These are phyloP conservation scores for Solanum sparsipilum DNA, from an alignment of 257 asterid genomes.

Conservation along the genomic window DNA sequence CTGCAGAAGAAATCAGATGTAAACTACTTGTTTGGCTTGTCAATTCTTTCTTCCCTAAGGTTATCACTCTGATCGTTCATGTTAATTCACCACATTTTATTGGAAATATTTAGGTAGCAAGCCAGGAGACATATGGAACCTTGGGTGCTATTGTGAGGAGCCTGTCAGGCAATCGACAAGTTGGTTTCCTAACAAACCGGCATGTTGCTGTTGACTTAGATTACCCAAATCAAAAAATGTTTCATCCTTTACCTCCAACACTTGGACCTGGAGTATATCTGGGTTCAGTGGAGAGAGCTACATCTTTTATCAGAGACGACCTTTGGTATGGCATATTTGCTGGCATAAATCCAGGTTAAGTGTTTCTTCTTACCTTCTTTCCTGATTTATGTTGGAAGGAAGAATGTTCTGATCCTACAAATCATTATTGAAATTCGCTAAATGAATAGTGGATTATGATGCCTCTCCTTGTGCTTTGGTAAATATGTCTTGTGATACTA, in stretches of 20 bases:
- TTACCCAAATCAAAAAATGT: conserved; percentile 97
- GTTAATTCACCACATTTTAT: neutral
- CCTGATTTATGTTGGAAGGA: neutral
- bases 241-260: conserved; percentile 96
- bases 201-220: conserved; percentile 97
- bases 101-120: conserved; percentile 55
- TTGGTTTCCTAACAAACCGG: conserved; percentile 91
- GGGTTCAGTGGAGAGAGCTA: conserved; percentile 98
- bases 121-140: conserved; percentile 97
- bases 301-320: conserved; percentile 78
- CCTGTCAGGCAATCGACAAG: conserved; percentile 73
- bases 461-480: neutral
- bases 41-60: neutral
- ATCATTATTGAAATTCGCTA: neutral
- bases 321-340: conserved; percentile 97
- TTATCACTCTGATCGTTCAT: neutral
- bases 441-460: neutral
- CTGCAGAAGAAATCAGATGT: neutral
- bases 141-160: conserved; percentile 95
- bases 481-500: neutral
- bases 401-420: neutral
- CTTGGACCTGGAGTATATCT: conserved; percentile 96
- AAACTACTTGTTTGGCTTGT: neutral
- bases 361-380: neutral
- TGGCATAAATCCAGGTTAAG: conserved; percentile 83